Evolutionary conservation across 1,139 yeast genomes (phyloP).

Genomic region (Pichia sp.): DNA sequence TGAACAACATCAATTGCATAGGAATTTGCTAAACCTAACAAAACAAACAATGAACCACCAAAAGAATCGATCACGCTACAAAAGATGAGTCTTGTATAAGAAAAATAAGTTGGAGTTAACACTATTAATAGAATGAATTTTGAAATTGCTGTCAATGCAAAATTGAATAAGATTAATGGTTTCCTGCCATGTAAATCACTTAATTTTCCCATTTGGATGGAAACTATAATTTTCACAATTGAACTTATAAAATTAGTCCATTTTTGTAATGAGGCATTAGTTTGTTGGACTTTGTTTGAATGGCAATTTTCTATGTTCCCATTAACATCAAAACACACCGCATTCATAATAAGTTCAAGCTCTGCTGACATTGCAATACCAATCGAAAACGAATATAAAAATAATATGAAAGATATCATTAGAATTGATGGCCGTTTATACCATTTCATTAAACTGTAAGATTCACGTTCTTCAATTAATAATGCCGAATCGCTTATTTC

Average conservation of each 20-base stretch:
- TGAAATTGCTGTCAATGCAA: slow-evolving; percentile 28
- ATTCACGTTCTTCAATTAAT: slow-evolving; percentile 19
- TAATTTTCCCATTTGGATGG: slow-evolving; percentile 49
- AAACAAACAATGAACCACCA: slow-evolving; percentile 50
- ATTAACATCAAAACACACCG: slow-evolving; percentile 18
- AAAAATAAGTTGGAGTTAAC: slow-evolving; percentile 30
- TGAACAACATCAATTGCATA: slow-evolving; percentile 62
- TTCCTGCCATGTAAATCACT: slow-evolving; percentile 63
- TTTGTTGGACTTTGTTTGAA: slow-evolving; percentile 21
- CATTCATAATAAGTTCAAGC: slow-evolving; percentile 20
- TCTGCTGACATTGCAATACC: slow-evolving; percentile 24
- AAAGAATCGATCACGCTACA: slow-evolving; percentile 39
- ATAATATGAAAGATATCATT: slow-evolving; percentile 22
- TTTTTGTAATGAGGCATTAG: slow-evolving; percentile 22
- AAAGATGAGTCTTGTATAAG: slow-evolving; percentile 32
- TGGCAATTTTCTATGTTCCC: slow-evolving; percentile 13
- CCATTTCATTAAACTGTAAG: slow-evolving; percentile 23
- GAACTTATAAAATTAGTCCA: slow-evolving; percentile 21
- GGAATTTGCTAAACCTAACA: slow-evolving; percentile 49
- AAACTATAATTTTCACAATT: slow-evolving; percentile 31
- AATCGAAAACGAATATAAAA: slow-evolving; percentile 17
- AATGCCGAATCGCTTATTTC: slow-evolving; percentile 13
- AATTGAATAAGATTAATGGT: slow-evolving; percentile 36
- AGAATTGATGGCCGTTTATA: slow-evolving; percentile 26
- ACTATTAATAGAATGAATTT: slow-evolving; percentile 30